phyloP scores from a whole-genome alignment of 208 protist genomes.

The Leishmania aethiopica region DNA sequence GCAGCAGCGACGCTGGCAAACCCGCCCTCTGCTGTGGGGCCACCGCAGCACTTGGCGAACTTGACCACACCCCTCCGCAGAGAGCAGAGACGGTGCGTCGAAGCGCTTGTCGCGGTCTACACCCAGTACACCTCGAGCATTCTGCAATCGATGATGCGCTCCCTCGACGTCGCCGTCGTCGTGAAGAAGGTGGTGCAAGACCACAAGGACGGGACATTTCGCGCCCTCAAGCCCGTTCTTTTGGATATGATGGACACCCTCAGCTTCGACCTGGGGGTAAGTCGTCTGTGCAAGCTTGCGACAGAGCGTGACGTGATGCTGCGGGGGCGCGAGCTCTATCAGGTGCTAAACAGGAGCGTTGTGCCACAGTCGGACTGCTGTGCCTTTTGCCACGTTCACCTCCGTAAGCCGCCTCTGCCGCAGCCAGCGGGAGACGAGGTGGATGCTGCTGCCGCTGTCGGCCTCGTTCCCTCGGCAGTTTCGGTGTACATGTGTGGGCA shows the following conservation, averaged over 20 bases:
- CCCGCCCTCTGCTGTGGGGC: neutral
- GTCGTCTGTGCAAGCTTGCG: conserved; percentile 44
- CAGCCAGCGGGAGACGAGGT: neutral
- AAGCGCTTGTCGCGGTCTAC: conserved; percentile 56
- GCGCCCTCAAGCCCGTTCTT: conserved; percentile 64
- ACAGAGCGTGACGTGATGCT: conserved; percentile 56
- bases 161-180: conserved; percentile 53
- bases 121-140: conserved; percentile 55
- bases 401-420: conserved; percentile 22
- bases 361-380: conserved; percentile 59
- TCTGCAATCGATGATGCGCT: conserved; percentile 54
- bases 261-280: conserved; percentile 62
- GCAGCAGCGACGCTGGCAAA: neutral
- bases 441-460: neutral
- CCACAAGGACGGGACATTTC: conserved; percentile 56
- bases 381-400: conserved; percentile 49
- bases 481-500: conserved; percentile 82
- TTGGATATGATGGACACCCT: conserved; percentile 59
- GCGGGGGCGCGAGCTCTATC: conserved; percentile 43
- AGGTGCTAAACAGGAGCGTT: conserved; percentile 48
- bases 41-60: neutral
- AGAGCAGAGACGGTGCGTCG: conserved; percentile 24
- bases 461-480: conserved; percentile 25
- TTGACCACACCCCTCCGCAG: conserved; percentile 15
- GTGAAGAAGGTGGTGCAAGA: conserved; percentile 55